Percentiles rank a stretch among this genome's conserved stretches.
Evolutionary conservation across 2,329 filamentous ascomycete species (phyloP).

Genomic region (Domatiomyces catenatus): DNA sequence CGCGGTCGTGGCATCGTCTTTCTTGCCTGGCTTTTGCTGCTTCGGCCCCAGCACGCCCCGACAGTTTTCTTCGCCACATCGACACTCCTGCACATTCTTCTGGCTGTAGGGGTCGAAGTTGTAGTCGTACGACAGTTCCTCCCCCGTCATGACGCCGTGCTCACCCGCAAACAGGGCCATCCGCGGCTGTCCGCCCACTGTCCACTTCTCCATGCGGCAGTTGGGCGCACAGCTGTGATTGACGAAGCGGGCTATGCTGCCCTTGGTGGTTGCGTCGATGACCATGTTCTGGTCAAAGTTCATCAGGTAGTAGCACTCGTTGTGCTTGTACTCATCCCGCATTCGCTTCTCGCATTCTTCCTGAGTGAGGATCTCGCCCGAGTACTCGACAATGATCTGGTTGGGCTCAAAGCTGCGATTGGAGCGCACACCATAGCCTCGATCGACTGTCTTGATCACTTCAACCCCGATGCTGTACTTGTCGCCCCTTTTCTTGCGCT

Average conservation of each 20-base stretch:
- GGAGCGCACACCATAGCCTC: conserved; percentile 80
- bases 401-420: conserved; percentile 75
- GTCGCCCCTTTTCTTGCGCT: conserved; percentile 60
- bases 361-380: conserved; percentile 92
- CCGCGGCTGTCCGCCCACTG: conserved; percentile 77
- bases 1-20: conserved; percentile 13
- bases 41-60: conserved; percentile 44
- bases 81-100: conserved; percentile 49
- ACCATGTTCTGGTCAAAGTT: conserved; percentile 97
- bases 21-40: conserved; percentile 44
- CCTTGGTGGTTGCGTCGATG: conserved; percentile 65
- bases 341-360: conserved; percentile 85
- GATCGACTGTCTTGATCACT: conserved; percentile 75
- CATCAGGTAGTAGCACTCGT: conserved; percentile 97
- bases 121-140: conserved; percentile 91
- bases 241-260: conserved; percentile 91
- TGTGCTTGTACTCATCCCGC: conserved; percentile 85
- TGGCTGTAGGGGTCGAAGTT: conserved; percentile 51
- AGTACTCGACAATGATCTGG: conserved; percentile 97
- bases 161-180: conserved; percentile 96
- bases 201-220: conserved; percentile 96
- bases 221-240: conserved; percentile 97
- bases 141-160: conserved; percentile 76
- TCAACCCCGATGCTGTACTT: conserved; percentile 89
- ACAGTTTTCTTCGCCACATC: conserved; percentile 45